Conservation (phyloP, 2,329 filamentous ascomycete species). For the Penicillium sp. region DNA sequence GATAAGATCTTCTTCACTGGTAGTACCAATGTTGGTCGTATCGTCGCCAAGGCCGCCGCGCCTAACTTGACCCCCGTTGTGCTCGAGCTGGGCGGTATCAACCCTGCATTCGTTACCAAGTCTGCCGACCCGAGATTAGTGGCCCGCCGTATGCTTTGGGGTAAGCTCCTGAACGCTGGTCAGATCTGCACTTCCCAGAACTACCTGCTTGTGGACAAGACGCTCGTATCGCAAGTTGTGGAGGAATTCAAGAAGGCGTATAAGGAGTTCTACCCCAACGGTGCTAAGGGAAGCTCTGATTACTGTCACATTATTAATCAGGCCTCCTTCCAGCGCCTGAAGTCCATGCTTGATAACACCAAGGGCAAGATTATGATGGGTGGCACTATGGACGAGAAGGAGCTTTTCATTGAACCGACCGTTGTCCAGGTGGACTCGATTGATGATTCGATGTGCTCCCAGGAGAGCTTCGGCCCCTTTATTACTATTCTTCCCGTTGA, state of each 20-base stretch:
- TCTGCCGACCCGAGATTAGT: constrained; percentile 77
- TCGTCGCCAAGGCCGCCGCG: constrained; percentile 87
- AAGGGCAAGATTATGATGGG: constrained; percentile 84
- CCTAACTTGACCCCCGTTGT: constrained; percentile 82
- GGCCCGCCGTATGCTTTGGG: constrained; percentile 83
- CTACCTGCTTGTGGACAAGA: constrained; percentile 80
- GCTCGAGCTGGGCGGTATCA: constrained; percentile 86
- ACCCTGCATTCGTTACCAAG: constrained; percentile 89
- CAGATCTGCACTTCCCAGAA: constrained; percentile 94
- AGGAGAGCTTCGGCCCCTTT: constrained; percentile 93
- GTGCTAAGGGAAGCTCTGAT: constrained; percentile 74
- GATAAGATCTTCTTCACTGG: constrained; percentile 99
- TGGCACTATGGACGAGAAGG: constrained; percentile 75
- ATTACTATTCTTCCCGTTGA: constrained; percentile 79
- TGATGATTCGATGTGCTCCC: constrained; percentile 73
- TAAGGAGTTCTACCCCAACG: constrained; percentile 79
- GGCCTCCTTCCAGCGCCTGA: constrained; percentile 76
- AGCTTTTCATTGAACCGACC: constrained; percentile 87
- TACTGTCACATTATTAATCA: constrained; percentile 79
- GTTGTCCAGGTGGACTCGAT: constrained; percentile 77
- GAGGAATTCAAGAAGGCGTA: constrained; percentile 70
- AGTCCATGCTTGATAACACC: constrained; percentile 84
- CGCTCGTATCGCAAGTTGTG: constrained; percentile 70
- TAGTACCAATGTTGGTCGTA: constrained; percentile 73
- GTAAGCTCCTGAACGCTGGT: constrained; percentile 81